Percentiles rank a stretch among this genome's conserved stretches.
These are phyloP conservation scores for Malus hybrid DNA, from an alignment of 331 rosid species.

Conservation along the genomic window DNA sequence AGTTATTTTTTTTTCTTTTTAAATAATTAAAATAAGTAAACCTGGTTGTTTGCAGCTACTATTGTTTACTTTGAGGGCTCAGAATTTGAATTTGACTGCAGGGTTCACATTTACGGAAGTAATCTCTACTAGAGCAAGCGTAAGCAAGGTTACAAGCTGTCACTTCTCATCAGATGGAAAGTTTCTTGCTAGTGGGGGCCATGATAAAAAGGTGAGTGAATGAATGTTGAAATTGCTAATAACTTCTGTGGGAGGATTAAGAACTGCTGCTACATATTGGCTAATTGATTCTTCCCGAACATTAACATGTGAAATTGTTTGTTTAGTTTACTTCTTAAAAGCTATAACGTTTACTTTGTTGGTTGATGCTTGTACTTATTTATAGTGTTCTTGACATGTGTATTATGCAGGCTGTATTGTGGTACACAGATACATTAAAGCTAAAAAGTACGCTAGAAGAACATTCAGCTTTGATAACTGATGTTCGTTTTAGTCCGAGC, in stretches of 20 bases:
- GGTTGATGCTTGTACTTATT: not conserved
- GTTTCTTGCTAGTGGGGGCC: slow-evolving; percentile 93
- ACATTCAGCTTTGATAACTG: slow-evolving; percentile 75
- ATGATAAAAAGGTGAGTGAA: slow-evolving; percentile 74
- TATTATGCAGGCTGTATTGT: slow-evolving; percentile 73
- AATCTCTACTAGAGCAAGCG: slow-evolving; percentile 65
- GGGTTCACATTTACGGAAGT: slow-evolving; percentile 80
- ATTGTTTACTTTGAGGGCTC: slow-evolving; percentile 4
- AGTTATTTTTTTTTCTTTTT: not conserved
- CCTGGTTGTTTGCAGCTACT: not conserved
- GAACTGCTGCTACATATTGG: not conserved
- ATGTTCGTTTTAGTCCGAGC: slow-evolving; percentile 94
- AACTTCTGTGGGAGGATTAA: not conserved
- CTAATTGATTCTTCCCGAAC: not conserved
- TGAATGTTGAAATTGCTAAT: not conserved
- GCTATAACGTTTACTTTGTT: not conserved
- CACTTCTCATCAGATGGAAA: slow-evolving; percentile 99
- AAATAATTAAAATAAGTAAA: not conserved
- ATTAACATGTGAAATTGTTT: not conserved
- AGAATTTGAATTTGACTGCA: slow-evolving; percentile 29
- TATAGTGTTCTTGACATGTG: slow-evolving; percentile 10
- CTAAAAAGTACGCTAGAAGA: slow-evolving; percentile 72
- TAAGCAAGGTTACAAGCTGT: slow-evolving; percentile 75
- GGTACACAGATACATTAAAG: slow-evolving; percentile 80
- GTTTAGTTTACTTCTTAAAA: not conserved